Base-by-base conservation (phyloP, 73 alveolate species). In the Paramecium tetraurelia region DNA sequence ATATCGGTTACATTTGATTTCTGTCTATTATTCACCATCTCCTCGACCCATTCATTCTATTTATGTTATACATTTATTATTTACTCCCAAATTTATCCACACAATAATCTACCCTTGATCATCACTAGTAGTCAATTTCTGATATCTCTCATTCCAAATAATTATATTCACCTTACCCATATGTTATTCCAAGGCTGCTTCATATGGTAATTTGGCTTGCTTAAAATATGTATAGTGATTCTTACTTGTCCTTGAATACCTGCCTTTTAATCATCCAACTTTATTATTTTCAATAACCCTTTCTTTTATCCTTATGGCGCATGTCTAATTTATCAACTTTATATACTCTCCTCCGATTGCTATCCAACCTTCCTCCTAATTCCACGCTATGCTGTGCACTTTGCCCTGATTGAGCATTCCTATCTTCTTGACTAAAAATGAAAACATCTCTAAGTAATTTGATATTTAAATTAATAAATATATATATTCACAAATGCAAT, bases 21-120 rank as follows among this genome's bases (percentile, higher is more conserved):
- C 95, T 99, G 97, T 92, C 99, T 97, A 94, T 99, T 98, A 95
- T 99, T 99, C 94, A 99, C 98, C 99, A 99, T 99, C 92, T 99
- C 99, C 93, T 99, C 99, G 57, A 92, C 93, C 99, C 99, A 97
- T 38, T 31, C 86, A 68, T 36, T 70, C 89, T 70, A 69, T 35
- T 33, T 48, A 7, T 40, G 48, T 48, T 1, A 70, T 69, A 38
- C 24, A 24, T 18, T 33, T 14, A 69, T 44, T 18, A 20, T 57
- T 53, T 85, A 94, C 95, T 87, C 96, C 97, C 46, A 93, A 96
- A 95, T 92, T 72, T 94, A 92, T 93, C 99, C 99, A 98, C 14
- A 98, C 99, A n/a, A 98, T 95, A 72, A 98, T 98, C 16, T 97
- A 96, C 40, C 99, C 99, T 71, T 96, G 93, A 86, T 98, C 98